phyloP scores from a whole-genome alignment of 2,329 filamentous ascomycete species.

The Botrytis hyacinthi region DNA sequence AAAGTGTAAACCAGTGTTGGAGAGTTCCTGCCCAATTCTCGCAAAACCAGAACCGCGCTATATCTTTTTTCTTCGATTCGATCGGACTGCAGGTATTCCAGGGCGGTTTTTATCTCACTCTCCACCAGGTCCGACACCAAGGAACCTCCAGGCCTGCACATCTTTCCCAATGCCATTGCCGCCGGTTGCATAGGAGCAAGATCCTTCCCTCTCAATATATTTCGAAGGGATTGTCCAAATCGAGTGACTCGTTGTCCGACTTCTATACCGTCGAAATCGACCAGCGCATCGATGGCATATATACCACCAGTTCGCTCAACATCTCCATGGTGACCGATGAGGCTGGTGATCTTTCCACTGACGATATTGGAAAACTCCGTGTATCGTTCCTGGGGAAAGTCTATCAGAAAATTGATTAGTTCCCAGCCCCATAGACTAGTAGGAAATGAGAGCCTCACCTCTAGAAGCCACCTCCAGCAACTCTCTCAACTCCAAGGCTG shows the following conservation, averaged over 20 bases:
- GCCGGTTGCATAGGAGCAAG: constrained; percentile 87
- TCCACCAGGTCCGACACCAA: constrained; percentile 95
- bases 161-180: constrained; percentile 81
- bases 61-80: constrained; percentile 90
- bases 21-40: constrained; percentile 87
- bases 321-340: constrained; percentile 84
- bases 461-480: constrained; percentile 38
- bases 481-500: constrained; percentile 38
- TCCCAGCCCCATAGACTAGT: not conserved
- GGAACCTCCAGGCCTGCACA: constrained; percentile 89
- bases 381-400: constrained; percentile 80
- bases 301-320: constrained; percentile 89
- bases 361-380: constrained; percentile 65
- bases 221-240: constrained; percentile 87
- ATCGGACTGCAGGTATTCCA: constrained; percentile 96
- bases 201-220: constrained; percentile 86
- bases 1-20: constrained; percentile 95
- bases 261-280: constrained; percentile 96
- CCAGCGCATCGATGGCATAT: constrained; percentile 84
- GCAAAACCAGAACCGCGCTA: constrained; percentile 84
- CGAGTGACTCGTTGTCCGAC: constrained; percentile 89
- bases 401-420: constrained; percentile 43
- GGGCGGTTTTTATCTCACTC: constrained; percentile 90
- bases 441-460: constrained; percentile 29
- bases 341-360: constrained; percentile 62